These are phyloP conservation scores for Tremella yokohamensis DNA, from an alignment of 768 basidiomycete genomes.

Conservation along the genomic window DNA sequence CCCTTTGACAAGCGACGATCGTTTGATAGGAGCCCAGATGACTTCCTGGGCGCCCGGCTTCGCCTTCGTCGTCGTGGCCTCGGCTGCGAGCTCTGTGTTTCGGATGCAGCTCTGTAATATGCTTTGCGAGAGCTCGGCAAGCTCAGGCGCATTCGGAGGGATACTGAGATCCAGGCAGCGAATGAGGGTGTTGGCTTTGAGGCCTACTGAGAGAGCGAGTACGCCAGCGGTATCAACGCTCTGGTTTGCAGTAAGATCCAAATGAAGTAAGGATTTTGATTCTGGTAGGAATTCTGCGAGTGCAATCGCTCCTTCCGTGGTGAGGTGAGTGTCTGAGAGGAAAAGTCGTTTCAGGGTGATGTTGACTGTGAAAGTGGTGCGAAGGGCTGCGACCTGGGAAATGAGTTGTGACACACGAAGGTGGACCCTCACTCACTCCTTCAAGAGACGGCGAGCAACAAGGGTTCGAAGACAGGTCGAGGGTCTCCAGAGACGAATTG, in stretches of 20 bases:
- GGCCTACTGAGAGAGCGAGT: constrained; percentile 80
- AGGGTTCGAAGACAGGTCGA: constrained; percentile 88
- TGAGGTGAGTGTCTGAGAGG: constrained; percentile 75
- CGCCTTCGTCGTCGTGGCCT: constrained; percentile 44
- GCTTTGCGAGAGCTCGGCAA: constrained; percentile 70
- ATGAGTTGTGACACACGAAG: not conserved
- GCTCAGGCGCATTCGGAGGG: constrained; percentile 59
- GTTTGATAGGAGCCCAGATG: constrained; percentile 54
- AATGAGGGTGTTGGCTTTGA: constrained; percentile 76
- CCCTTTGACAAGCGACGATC: constrained; percentile 49
- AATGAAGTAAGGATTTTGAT: constrained; percentile 76
- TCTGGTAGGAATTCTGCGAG: constrained; percentile 96
- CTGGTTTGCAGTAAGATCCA: constrained; percentile 77
- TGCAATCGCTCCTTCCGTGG: constrained; percentile 81
- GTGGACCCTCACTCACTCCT: constrained; percentile 62
- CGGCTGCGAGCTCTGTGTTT: constrained; percentile 77
- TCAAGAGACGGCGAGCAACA: constrained; percentile 85
- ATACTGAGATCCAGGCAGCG: constrained; percentile 91
- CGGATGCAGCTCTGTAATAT: constrained; percentile 85
- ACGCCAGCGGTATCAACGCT: constrained; percentile 81
- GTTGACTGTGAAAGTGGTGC: constrained; percentile 90
- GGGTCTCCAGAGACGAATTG: constrained; percentile 85
- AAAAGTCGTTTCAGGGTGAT: constrained; percentile 87
- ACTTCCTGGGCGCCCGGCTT: constrained; percentile 61
- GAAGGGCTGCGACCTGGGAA: constrained; percentile 60